Evolutionary conservation across 176 grass and related monocot species (phyloP), one percentile per base, ranked within the genome.

Genomic region (Avena insularis): DNA sequence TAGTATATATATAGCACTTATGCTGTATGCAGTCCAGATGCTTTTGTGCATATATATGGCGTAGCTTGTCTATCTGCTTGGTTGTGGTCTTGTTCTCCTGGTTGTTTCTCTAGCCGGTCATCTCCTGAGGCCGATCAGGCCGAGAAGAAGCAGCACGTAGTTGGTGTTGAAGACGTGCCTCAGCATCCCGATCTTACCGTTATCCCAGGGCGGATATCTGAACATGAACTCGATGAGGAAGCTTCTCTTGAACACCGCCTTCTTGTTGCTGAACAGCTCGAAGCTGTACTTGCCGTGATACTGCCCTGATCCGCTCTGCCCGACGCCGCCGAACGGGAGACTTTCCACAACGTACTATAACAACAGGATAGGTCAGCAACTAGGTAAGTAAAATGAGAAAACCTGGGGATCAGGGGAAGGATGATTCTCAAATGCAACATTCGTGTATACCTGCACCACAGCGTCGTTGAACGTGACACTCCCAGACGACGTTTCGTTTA

Each of bases 281-380:
- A 98, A 98, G 1, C 93, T 92, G 87, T 88, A 94, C 86, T 95
- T 98, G 81, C 93, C 93, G 16, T 98, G 96, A 85, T 98, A 98
- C 64, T 90, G 90, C 3, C 92, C 96, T 9, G 87, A 92, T 6
- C 96, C 96, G 20, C 93, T 90, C 1, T 86, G 73, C 40, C 96
- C 90, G 2, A 95, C 77, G 46, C 96, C 93, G 0, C 96, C 96
- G 45, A 98, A 98, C 50, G 96, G 93, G 60, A 98, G 33, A 20
- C 79, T 54, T 14, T 90, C 91, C 8, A 90, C 13, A 0, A 76
- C 50, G 53, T 88, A 86, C 93, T 98, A 36, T 21, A 61, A 25
- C 50, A 66, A 40, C 19, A 63, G 8, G 47, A 4, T 31, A 55
- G 6, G 15, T 40, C 0, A 21, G 70, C n/a, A 8, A 75, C 12